Evolutionary conservation across 495 filamentous ascomycete species (phyloP).

Genomic region (Xylaria cubensis): DNA sequence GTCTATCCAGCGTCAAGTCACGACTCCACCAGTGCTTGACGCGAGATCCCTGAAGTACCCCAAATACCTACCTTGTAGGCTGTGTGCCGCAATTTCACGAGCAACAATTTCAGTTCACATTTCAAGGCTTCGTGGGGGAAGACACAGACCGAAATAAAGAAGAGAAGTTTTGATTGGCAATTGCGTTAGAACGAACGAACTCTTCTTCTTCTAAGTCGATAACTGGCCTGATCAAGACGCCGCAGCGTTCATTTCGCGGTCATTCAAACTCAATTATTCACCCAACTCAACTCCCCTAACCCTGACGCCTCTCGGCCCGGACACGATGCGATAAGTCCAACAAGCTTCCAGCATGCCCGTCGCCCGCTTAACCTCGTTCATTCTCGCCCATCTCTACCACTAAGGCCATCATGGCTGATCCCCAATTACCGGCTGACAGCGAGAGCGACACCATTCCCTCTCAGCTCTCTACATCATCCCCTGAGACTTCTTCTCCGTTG

Average conservation of each 20-base stretch:
- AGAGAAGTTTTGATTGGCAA: background rate
- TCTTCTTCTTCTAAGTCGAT: background rate
- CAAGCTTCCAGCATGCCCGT: conserved; percentile 37
- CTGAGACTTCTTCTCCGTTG: conserved; percentile 34
- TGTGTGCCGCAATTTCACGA: conserved; percentile 23
- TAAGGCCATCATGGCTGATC: conserved; percentile 37
- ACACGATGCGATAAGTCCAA: conserved; percentile 10
- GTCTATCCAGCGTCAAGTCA: background rate
- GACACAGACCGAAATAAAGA: background rate
- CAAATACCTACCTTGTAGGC: conserved; percentile 5
- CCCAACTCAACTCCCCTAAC: background rate
- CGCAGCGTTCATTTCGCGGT: conserved; percentile 1
- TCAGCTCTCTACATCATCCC: conserved; percentile 25
- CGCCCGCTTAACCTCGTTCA: conserved; percentile 24
- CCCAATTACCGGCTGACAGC: conserved; percentile 28
- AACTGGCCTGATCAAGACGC: background rate
- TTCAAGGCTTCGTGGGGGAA: conserved; percentile 10
- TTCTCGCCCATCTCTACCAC: conserved; percentile 28
- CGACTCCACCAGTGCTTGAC: conserved; percentile 16
- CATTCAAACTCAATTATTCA: background rate
- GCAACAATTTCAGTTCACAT: background rate
- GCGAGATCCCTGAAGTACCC: conserved; percentile 19
- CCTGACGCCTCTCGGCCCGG: background rate
- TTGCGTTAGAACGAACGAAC: background rate
- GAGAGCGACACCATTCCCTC: conserved; percentile 27